Evolutionary conservation across 176 grass and related monocot genomes (phyloP).

Genomic region (Cenchrus fungigraminus): DNA sequence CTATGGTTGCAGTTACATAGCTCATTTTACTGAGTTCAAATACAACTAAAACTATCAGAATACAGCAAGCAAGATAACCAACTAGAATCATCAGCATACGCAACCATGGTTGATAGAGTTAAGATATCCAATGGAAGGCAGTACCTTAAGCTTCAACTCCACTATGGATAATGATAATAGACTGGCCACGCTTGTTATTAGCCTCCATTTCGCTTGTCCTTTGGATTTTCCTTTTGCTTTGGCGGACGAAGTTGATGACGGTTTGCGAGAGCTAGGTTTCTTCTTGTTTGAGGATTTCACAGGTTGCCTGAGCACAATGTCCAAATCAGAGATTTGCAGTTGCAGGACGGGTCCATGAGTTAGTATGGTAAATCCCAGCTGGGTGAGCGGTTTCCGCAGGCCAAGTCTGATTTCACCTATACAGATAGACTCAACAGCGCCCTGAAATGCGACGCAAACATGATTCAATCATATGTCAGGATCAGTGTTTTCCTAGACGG

Average conservation of each 20-base stretch:
- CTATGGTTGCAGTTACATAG: background rate
- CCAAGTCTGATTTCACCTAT: slow-evolving; percentile 76
- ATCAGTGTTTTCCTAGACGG: too few relatives aligned
- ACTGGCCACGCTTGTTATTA: slow-evolving; percentile 63
- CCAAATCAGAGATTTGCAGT: slow-evolving; percentile 75
- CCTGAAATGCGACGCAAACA: slow-evolving; percentile 51
- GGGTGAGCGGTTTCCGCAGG: slow-evolving; percentile 54
- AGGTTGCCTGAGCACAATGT: slow-evolving; percentile 70
- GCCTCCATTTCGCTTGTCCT: slow-evolving; percentile 59
- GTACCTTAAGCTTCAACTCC: slow-evolving; percentile 88
- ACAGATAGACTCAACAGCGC: slow-evolving; percentile 65
- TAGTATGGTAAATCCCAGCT: slow-evolving; percentile 60
- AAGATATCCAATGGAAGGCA: background rate
- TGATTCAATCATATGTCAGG: background rate
- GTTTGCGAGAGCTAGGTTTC: slow-evolving; percentile 62
- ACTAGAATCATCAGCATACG: slow-evolving; percentile 25
- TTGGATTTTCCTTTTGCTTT: slow-evolving; percentile 60
- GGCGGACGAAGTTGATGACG: slow-evolving; percentile 31
- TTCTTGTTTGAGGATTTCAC: slow-evolving; percentile 62
- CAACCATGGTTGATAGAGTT: background rate
- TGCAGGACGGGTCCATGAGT: slow-evolving; percentile 62
- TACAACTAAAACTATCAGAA: background rate
- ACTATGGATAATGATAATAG: slow-evolving; percentile 69
- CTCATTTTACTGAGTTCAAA: background rate
- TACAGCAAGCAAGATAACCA: background rate